Conservation (phyloP, 169 alveolate species). For the Perkinsus marinus region DNA sequence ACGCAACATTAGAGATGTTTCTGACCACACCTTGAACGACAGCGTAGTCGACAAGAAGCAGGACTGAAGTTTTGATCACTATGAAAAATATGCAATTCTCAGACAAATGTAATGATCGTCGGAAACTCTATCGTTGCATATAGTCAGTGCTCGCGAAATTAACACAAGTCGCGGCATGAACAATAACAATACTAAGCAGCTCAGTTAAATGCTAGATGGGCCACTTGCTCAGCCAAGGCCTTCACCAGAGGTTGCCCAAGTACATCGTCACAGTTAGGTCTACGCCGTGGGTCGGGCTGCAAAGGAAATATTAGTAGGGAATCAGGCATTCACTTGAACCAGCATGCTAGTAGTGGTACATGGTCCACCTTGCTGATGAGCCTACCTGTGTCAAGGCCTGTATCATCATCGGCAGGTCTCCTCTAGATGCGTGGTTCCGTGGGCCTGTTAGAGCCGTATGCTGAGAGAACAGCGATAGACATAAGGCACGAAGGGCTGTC, state of each 20-base stretch:
- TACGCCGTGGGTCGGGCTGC: not conserved
- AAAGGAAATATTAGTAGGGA: too few relatives aligned
- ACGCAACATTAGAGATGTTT: too few relatives aligned
- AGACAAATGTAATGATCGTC: too few relatives aligned
- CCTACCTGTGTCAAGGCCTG: not conserved
- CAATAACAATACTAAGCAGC: not conserved
- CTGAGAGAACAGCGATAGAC: not conserved
- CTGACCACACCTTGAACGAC: too few relatives aligned
- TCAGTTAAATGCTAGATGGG: not conserved
- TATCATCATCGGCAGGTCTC: not conserved
- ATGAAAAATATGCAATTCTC: too few relatives aligned
- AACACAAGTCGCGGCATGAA: not conserved
- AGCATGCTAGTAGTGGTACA: too few relatives aligned
- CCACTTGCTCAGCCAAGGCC: not conserved
- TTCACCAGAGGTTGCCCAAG: not conserved
- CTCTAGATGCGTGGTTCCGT: not conserved
- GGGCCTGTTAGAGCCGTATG: not conserved
- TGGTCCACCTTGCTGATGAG: too few relatives aligned
- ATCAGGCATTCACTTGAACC: too few relatives aligned
- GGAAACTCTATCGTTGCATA: not conserved
- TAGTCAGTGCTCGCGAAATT: not conserved
- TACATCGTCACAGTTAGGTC: not conserved
- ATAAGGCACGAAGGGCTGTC: not conserved
- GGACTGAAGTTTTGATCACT: too few relatives aligned
- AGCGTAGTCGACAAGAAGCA: too few relatives aligned